Conservation (phyloP, 2,329 filamentous ascomycete species). For the Colletotrichum chrysophilum region DNA sequence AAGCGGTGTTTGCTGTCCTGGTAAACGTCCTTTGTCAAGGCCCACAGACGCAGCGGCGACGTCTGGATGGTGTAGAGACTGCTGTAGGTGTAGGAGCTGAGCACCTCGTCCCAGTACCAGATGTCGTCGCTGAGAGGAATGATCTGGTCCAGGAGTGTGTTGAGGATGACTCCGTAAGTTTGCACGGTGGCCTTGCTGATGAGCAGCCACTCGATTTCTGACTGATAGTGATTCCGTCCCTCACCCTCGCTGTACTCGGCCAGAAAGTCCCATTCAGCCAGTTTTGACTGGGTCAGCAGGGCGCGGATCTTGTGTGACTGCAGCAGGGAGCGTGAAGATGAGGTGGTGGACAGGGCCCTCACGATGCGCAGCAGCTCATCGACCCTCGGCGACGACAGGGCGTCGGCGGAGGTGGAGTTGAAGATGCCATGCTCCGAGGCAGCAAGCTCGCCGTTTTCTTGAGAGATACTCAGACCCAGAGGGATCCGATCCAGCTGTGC, state of each 20-base stretch:
- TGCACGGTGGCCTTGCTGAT: slow-evolving; percentile 93
- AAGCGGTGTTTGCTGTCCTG: slow-evolving; percentile 53
- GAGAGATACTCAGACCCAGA: slow-evolving; percentile 35
- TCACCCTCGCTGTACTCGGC: slow-evolving; percentile 30
- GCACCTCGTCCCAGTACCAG: slow-evolving; percentile 93
- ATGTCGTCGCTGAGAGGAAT: slow-evolving; percentile 85
- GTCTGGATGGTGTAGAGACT: slow-evolving; percentile 87
- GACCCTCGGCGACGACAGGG: slow-evolving; percentile 58
- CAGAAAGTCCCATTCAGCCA: slow-evolving; percentile 39
- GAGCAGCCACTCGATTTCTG: slow-evolving; percentile 88
- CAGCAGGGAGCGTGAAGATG: slow-evolving; percentile 68
- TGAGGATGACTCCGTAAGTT: slow-evolving; percentile 81
- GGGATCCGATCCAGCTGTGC: slow-evolving; percentile 69
- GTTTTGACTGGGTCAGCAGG: slow-evolving; percentile 67
- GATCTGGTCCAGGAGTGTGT: slow-evolving; percentile 80
- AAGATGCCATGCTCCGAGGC: slow-evolving; percentile 36
- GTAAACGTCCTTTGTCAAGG: slow-evolving; percentile 74
- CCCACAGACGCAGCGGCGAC: slow-evolving; percentile 76
- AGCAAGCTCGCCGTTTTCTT: slow-evolving; percentile 26
- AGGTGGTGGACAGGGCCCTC: slow-evolving; percentile 73
- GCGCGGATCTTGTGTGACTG: slow-evolving; percentile 62
- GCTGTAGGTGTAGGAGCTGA: slow-evolving; percentile 79
- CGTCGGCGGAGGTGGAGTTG: slow-evolving; percentile 37
- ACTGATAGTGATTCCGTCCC: slow-evolving; percentile 45
- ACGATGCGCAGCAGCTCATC: slow-evolving; percentile 71